A percentile compares a stretch with the other conserved stretches of the same genome.
phyloP scores from a whole-genome alignment of 164 flowering plant species.

The Echeveria elegans region DNA sequence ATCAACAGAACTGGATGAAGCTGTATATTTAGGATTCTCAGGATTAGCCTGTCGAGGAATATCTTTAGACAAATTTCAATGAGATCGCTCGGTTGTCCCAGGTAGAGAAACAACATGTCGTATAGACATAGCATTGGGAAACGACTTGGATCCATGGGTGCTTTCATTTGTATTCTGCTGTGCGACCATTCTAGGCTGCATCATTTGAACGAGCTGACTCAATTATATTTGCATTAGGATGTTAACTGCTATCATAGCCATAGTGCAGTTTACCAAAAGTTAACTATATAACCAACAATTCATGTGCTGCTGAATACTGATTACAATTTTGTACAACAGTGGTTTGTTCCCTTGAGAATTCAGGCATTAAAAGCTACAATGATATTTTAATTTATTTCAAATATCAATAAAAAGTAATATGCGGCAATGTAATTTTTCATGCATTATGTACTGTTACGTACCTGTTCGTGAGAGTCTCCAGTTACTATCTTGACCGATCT shows the following conservation, averaged over 20 bases:
- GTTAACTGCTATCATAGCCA: no score
- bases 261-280: no score
- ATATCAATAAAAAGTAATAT: not conserved
- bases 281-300: no score
- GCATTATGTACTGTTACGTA: not conserved
- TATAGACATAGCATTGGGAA: conserved; percentile 27
- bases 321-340: no score
- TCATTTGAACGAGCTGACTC: conserved; percentile 62
- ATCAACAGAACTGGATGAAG: conserved; percentile 39
- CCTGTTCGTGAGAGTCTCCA: conserved; percentile 39
- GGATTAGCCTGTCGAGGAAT: conserved; percentile 60
- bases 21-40: conserved; percentile 42
- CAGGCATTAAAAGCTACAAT: no score
- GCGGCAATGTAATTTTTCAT: not conserved
- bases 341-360: no score
- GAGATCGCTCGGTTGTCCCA: conserved; percentile 57
- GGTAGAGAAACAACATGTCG: conserved; percentile 58
- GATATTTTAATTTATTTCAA: no score
- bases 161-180: conserved; percentile 65
- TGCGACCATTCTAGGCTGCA: conserved; percentile 65
- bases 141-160: conserved; percentile 28
- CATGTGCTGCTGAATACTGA: no score
- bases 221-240: conserved; percentile 68
- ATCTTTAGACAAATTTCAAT: conserved; percentile 61
- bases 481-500: conserved; percentile 27